A percentile compares a stretch with the other conserved stretches of the same genome.
phyloP scores from a whole-genome alignment of 176 grass and related monocot genomes.

The Oryza brachyantha region DNA sequence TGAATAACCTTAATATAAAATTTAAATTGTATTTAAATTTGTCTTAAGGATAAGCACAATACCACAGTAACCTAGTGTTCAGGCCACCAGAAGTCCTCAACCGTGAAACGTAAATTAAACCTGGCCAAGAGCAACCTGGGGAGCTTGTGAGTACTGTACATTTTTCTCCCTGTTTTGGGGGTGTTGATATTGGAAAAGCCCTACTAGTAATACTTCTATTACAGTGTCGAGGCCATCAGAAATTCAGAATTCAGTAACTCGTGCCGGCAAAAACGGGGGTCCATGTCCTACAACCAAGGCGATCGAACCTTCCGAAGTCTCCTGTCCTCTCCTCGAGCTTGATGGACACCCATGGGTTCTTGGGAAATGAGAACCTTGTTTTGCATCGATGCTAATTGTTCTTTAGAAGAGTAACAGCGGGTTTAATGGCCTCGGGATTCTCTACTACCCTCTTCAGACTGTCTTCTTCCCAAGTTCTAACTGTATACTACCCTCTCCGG shows the following conservation, averaged over 20 bases:
- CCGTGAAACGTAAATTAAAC: not conserved
- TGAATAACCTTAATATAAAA: too few relatives aligned
- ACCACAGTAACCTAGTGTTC: not conserved
- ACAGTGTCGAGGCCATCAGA: not conserved
- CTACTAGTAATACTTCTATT: not conserved
- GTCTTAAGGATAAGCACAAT: too few relatives aligned
- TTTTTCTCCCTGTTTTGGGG: not conserved
- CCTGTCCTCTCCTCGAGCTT: slow-evolving; percentile 40
- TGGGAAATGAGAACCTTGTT: not conserved
- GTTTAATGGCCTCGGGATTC: slow-evolving; percentile 31
- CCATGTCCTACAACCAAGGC: slow-evolving; percentile 9
- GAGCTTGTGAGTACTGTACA: not conserved
- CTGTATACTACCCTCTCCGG: too few relatives aligned
- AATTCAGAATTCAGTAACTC: slow-evolving; percentile 21
- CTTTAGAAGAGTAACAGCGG: not conserved
- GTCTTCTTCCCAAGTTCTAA: not conserved
- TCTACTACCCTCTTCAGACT: slow-evolving; percentile 2
- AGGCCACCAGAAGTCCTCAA: not conserved
- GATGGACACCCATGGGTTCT: slow-evolving; percentile 35
- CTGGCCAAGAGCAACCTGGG: not conserved
- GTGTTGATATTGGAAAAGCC: slow-evolving; percentile 18
- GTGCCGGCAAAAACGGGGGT: slow-evolving; percentile 48
- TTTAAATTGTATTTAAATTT: too few relatives aligned
- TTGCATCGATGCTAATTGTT: slow-evolving; percentile 9
- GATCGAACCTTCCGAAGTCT: slow-evolving; percentile 31